Conservation (phyloP, 495 filamentous ascomycete genomes). For the Neurospora terricola region DNA sequence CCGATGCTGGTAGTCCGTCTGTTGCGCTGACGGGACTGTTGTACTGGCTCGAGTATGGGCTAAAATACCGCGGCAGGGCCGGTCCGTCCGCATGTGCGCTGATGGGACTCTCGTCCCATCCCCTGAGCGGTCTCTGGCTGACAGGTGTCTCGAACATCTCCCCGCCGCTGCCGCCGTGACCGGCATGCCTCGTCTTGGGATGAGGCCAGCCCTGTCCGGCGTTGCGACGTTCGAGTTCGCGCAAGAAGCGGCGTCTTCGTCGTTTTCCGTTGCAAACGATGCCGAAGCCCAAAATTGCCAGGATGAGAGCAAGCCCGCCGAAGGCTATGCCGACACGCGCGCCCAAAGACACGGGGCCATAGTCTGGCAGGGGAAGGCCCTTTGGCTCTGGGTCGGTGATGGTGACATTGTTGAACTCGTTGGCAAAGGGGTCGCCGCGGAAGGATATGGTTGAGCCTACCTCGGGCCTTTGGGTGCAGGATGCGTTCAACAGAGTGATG, state of each 20-base stretch:
- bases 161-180: constrained; percentile 6
- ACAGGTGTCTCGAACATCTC: constrained; percentile 40
- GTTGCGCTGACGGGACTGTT: constrained; percentile 35
- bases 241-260: constrained; percentile 32
- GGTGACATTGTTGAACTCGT: constrained; percentile 21
- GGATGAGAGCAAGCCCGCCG: constrained; percentile 33
- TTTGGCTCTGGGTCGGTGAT: constrained; percentile 29
- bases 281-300: constrained; percentile 31
- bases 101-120: constrained; percentile 37
- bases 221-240: constrained; percentile 25
- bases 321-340: constrained; percentile 43
- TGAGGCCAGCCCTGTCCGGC: constrained; percentile 27
- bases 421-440: constrained; percentile 40
- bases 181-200: constrained; percentile 18
- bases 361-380: constrained; percentile 13
- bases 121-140: constrained; percentile 36
- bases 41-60: constrained; percentile 36
- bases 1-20: constrained; percentile 18
- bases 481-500: constrained; percentile 36
- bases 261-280: constrained; percentile 41
- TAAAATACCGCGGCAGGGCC: constrained; percentile 37
- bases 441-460: constrained; percentile 31
- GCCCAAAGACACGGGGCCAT: constrained; percentile 35
- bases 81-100: constrained; percentile 26
- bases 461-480: constrained; percentile 32